Percentiles rank a stretch among this genome's conserved stretches.
phyloP scores from a whole-genome alignment of 176 grass and related monocot genomes.

The Metroxylon sagu region DNA sequence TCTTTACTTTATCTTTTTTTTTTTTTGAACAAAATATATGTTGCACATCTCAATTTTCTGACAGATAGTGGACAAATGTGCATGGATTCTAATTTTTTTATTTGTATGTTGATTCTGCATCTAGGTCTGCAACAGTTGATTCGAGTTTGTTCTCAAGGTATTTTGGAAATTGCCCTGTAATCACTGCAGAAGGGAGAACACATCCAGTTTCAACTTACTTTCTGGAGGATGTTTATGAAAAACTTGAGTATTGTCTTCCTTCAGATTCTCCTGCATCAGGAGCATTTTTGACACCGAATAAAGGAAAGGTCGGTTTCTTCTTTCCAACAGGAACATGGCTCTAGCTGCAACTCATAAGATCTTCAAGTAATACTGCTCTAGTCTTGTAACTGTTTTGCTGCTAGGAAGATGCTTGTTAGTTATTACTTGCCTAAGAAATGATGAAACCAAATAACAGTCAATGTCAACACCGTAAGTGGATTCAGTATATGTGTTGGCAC shows the following conservation, averaged over 20 bases:
- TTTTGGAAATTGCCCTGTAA: slow-evolving; percentile 81
- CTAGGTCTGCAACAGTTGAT: slow-evolving; percentile 92
- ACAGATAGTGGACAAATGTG: too few relatives aligned
- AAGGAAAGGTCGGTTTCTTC: slow-evolving; percentile 42
- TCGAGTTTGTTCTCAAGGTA: slow-evolving; percentile 82
- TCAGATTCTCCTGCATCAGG: slow-evolving; percentile 88
- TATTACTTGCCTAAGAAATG: too few relatives aligned
- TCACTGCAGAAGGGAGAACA: slow-evolving; percentile 94
- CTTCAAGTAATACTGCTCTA: too few relatives aligned
- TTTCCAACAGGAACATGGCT: not conserved
- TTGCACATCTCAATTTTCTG: too few relatives aligned
- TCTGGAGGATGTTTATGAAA: slow-evolving; percentile 92
- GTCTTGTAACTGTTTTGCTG: too few relatives aligned
- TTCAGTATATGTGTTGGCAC: too few relatives aligned
- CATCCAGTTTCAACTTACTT: slow-evolving; percentile 83
- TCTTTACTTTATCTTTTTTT: not conserved
- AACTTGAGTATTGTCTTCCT: slow-evolving; percentile 69
- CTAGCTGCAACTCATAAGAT: too few relatives aligned
- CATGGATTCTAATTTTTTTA: not conserved
- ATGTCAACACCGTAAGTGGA: too few relatives aligned
- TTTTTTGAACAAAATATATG: not conserved
- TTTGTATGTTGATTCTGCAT: not conserved
- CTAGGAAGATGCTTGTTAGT: too few relatives aligned
- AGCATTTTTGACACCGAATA: slow-evolving; percentile 42
- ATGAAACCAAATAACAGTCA: too few relatives aligned